A percentile compares a stretch with the other conserved stretches of the same genome.
These are phyloP conservation scores for Saccharomyces hybrid DNA, from an alignment of 1,139 yeast species.

Conservation along the genomic window DNA sequence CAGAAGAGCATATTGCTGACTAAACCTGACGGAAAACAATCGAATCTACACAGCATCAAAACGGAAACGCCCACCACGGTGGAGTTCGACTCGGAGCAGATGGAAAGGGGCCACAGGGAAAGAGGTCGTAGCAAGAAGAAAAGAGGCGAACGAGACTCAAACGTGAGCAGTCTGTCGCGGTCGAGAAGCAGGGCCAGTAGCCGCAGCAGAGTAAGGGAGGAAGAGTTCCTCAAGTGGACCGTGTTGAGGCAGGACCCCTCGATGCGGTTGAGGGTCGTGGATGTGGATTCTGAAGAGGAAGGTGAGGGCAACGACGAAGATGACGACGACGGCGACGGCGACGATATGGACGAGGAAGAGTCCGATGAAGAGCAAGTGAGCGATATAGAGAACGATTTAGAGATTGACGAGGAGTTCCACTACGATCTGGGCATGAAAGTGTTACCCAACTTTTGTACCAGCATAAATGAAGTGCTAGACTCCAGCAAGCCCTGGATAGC, in stretches of 20 bases:
- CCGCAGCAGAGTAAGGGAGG: conserved; percentile 21
- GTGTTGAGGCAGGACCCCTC: conserved; percentile 6
- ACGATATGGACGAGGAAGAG: conserved; percentile 32
- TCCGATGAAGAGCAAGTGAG: conserved; percentile 34
- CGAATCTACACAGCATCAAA: not conserved
- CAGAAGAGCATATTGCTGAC: conserved; percentile 21
- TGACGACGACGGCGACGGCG: conserved; percentile 14
- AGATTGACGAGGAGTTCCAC: conserved; percentile 29
- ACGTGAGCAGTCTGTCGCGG: conserved; percentile 4
- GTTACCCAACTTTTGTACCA: conserved; percentile 28
- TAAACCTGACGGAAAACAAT: conserved; percentile 17
- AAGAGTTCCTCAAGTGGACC: conserved; percentile 30
- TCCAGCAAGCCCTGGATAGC: conserved; percentile 26
- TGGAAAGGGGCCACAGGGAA: conserved; percentile 26
- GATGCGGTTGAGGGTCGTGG: conserved; percentile 37
- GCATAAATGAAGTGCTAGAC: conserved; percentile 26
- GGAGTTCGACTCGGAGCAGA: conserved; percentile 24
- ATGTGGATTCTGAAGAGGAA: no score
- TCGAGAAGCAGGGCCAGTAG: conserved; percentile 12
- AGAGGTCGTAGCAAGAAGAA: conserved; percentile 29
- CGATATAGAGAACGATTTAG: no score
- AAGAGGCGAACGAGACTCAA: conserved; percentile 9
- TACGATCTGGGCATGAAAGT: conserved; percentile 31
- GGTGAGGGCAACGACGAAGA: no score
- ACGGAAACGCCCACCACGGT: conserved; percentile 9